Percentiles rank a stretch among this genome's conserved stretches.
phyloP scores from a whole-genome alignment of 2,329 filamentous ascomycete species.

The Claviceps cyperi region DNA sequence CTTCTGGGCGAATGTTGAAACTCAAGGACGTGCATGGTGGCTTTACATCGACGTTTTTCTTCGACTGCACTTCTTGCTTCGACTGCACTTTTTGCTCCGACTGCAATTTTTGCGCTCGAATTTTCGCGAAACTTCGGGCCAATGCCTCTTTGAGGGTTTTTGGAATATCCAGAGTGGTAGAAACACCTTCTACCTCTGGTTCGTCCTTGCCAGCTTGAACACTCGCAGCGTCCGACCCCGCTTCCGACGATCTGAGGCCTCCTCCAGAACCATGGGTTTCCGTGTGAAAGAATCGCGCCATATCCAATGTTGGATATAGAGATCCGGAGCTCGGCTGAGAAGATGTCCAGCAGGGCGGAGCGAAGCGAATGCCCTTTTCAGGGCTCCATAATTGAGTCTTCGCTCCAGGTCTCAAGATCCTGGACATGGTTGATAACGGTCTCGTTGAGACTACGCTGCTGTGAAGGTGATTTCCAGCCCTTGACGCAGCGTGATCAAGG shows the following conservation, averaged over 20 bases:
- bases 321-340: constrained; percentile 5
- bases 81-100: no score
- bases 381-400: constrained; percentile 16
- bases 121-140: no score
- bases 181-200: not conserved
- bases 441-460: not conserved
- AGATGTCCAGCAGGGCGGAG: constrained; percentile 6
- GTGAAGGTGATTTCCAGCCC: not conserved
- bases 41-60: not conserved
- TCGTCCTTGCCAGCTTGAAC: not conserved
- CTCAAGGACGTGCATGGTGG: constrained; percentile 15
- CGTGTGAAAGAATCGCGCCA: constrained; percentile 14
- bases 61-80: not conserved
- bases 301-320: constrained; percentile 14
- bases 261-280: not conserved
- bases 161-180: not conserved
- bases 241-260: not conserved
- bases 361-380: constrained; percentile 17
- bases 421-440: constrained; percentile 2
- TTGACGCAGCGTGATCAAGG: not conserved
- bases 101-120: no score
- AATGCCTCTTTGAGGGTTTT: not conserved
- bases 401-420: constrained; percentile 6
- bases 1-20: constrained; percentile 17
- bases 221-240: not conserved